Evolutionary conservation across 2,329 filamentous ascomycete species (phyloP).

Genomic region (Lasiodiplodia theobromae): DNA sequence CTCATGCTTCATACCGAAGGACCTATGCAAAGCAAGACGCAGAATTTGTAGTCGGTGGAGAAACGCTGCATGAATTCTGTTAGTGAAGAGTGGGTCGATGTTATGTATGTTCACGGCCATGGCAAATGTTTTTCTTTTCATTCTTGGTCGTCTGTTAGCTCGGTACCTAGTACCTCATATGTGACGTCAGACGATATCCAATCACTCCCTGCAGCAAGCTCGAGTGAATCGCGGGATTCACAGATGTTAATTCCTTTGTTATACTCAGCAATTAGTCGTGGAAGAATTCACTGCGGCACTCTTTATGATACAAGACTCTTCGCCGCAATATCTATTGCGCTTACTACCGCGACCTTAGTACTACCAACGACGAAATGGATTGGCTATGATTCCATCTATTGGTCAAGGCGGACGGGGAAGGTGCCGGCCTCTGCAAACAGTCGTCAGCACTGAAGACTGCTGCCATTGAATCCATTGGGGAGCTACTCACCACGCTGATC

Average conservation of each 20-base stretch:
- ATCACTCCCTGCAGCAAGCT: neutral
- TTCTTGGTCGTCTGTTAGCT: neutral
- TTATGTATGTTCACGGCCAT: neutral
- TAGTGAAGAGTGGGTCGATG: neutral
- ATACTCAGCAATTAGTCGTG: neutral
- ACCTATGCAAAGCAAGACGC: neutral
- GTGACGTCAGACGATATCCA: neutral
- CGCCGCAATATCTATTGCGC: slow-evolving; percentile 24
- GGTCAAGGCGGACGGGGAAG: slow-evolving; percentile 32
- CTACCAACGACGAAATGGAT: slow-evolving; percentile 20
- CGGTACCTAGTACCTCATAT: neutral
- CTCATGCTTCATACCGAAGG: neutral
- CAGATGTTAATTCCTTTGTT: neutral
- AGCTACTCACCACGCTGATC: slow-evolving; percentile 83
- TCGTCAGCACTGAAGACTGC: neutral
- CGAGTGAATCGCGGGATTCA: neutral
- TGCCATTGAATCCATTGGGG: neutral
- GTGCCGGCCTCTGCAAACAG: slow-evolving; percentile 31
- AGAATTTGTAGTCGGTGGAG: neutral
- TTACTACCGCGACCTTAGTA: slow-evolving; percentile 13
- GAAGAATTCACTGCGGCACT: slow-evolving; percentile 15
- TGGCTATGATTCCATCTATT: slow-evolving; percentile 28
- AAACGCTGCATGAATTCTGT: no score
- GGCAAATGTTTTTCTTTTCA: neutral
- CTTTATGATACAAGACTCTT: slow-evolving; percentile 26